Evolutionary conservation across 345 rosid species (phyloP).

Genomic region (Eucalyptus caleyi): DNA sequence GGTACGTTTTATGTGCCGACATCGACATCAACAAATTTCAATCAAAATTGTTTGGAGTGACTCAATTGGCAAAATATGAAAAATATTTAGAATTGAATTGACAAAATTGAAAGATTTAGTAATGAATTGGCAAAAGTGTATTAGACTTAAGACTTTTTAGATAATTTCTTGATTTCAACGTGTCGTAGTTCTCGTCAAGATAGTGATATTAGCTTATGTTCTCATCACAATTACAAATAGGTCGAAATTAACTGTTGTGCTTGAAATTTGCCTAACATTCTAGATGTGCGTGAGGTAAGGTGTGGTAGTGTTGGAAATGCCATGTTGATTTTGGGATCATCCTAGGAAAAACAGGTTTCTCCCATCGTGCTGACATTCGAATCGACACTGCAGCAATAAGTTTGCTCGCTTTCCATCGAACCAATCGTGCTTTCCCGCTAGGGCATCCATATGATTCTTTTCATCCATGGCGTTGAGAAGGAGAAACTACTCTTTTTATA

Average conservation of each 20-base stretch:
- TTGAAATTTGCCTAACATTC: not conserved
- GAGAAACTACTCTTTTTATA: not conserved
- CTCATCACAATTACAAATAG: not conserved
- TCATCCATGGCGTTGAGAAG: not conserved
- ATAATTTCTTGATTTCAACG: too few relatives aligned
- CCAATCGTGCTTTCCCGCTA: not conserved
- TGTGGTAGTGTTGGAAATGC: not conserved
- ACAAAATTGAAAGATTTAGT: accelerated
- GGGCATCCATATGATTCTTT: not conserved
- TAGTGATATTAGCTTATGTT: not conserved
- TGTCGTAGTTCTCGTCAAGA: not conserved
- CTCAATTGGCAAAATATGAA: too few relatives aligned
- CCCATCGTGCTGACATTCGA: not conserved
- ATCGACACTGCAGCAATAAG: not conserved
- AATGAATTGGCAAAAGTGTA: accelerated
- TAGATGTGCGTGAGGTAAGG: not conserved
- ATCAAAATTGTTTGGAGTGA: accelerated
- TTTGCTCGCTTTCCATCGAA: not conserved
- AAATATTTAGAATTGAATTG: too few relatives aligned
- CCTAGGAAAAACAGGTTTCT: not conserved
- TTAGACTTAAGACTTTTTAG: too few relatives aligned
- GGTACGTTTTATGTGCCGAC: accelerated
- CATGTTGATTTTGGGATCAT: not conserved
- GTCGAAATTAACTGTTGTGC: not conserved
- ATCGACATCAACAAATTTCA: accelerated